These are phyloP conservation scores for Fusarium humuli DNA, from an alignment of 2,329 filamentous ascomycete genomes.

Conservation along the genomic window DNA sequence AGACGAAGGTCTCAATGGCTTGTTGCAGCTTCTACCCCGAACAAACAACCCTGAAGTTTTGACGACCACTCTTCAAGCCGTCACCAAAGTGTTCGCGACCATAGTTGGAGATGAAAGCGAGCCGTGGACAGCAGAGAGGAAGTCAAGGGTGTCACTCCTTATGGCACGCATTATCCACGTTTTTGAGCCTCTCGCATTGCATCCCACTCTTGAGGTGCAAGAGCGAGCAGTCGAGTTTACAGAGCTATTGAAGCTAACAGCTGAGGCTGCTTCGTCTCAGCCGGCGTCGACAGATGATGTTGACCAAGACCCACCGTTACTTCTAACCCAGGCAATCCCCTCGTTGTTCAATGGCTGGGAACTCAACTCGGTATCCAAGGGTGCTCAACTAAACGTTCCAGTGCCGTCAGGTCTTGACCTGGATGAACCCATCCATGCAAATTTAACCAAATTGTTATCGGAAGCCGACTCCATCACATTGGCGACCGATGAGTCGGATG, in stretches of 20 bases:
- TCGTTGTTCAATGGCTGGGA: conserved; percentile 88
- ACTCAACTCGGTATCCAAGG: conserved; percentile 87
- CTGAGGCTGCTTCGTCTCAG: conserved; percentile 81
- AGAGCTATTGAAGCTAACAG: conserved; percentile 87
- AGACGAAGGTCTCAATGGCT: conserved; percentile 76
- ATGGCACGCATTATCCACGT: conserved; percentile 85
- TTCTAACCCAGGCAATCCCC: conserved; percentile 91
- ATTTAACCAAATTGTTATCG: conserved; percentile 75
- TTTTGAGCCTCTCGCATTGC: conserved; percentile 80
- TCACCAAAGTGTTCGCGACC: conserved; percentile 84
- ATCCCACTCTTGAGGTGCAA: conserved; percentile 93
- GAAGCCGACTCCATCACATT: conserved; percentile 63
- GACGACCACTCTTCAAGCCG: conserved; percentile 83
- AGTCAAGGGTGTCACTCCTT: conserved; percentile 79
- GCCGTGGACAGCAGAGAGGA: conserved; percentile 78
- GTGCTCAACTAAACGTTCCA: conserved; percentile 88
- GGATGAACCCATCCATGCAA: conserved; percentile 82
- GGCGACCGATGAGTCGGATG: conserved; percentile 68
- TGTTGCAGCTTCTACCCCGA: conserved; percentile 75
- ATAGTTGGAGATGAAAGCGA: conserved; percentile 74
- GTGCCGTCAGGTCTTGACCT: conserved; percentile 80
- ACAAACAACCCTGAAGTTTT: conserved; percentile 73
- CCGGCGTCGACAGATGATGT: conserved; percentile 64
- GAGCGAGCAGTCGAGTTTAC: conserved; percentile 93
- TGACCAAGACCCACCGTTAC: conserved; percentile 77